Base-by-base conservation (phyloP, 2,329 filamentous ascomycete genomes). In the Diaporthe ampelina region DNA sequence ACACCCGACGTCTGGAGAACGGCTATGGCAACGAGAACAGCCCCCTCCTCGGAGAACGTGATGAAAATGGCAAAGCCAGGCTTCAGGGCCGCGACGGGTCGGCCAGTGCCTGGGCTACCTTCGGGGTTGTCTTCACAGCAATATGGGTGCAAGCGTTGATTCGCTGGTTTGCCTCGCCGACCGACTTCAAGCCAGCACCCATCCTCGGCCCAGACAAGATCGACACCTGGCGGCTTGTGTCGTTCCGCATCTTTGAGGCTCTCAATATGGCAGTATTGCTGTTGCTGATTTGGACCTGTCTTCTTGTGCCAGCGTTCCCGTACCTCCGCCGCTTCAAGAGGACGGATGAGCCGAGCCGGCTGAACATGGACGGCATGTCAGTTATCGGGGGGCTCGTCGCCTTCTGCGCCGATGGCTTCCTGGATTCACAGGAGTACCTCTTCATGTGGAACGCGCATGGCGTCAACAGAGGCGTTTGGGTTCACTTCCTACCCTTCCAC, bases 401-500 rank as follows among this genome's bases (percentile, higher is more conserved):
- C 4, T 67, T 50, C 15, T 4, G 61, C 21, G 43, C 61, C 15
- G 61, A 67, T n/a, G 43, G 61, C 43, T 50, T 67, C 24, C 26
- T 67, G 24, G 50, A 67, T 9, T 50, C 24, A 26, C 43, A 67
- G 43, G 43, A 67, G 61, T 67, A 67, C 26, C 4, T 67, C 15
- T 67, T 67, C 43, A 67, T 67, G 61, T 67, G 43, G 43, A 67
- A 67, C 10, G n/a, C 61, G 5, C 26, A 67, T 11, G 61, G 61
- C 15, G 21, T 67, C 43, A 67, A 67, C 24, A 24, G 61, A 3
- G 61, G 61, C 3, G 61, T 67, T 17, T 67, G 61, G 61, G 43
- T 67, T 13, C 61, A 13, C 17, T 67, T 67, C 26, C 7, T 67
- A 0, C 61, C 61, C 0, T 67, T 67, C 15, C 61, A 67, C 6